Conservation (phyloP, 768 basidiomycete genomes). For the Amanita jacksonii region DNA sequence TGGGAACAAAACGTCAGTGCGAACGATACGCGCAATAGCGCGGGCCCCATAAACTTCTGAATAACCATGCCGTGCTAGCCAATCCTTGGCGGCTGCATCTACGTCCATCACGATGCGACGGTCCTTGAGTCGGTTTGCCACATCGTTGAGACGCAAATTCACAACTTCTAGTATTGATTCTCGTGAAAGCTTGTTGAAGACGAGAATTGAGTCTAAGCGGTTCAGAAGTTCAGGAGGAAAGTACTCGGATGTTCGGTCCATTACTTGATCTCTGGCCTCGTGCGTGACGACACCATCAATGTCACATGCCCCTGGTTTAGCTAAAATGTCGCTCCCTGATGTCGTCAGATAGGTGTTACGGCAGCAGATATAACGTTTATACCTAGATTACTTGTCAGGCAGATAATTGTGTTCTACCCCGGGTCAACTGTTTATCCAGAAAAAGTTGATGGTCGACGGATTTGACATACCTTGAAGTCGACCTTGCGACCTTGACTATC, state of each 20-base stretch:
- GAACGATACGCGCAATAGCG: conserved; percentile 79
- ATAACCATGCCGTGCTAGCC: conserved; percentile 72
- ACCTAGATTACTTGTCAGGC: conserved; percentile 83
- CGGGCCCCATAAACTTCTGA: conserved; percentile 83
- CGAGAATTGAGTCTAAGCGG: conserved; percentile 76
- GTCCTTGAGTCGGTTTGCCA: conserved; percentile 52
- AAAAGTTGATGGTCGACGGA: no score
- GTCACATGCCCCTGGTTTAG: conserved; percentile 52
- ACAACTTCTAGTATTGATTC: conserved; percentile 73
- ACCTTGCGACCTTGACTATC: conserved; percentile 90
- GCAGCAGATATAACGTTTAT: conserved; percentile 1
- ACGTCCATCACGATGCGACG: conserved; percentile 68
- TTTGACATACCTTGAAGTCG: conserved; percentile 64
- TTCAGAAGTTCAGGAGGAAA: conserved; percentile 91
- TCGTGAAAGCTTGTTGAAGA: conserved; percentile 85
- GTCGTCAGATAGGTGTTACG: neutral
- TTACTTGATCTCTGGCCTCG: conserved; percentile 54
- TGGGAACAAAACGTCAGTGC: conserved; percentile 74
- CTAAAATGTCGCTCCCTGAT: conserved; percentile 60
- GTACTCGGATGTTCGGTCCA: conserved; percentile 65
- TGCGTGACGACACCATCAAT: conserved; percentile 53
- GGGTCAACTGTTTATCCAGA: no score
- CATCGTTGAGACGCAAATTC: conserved; percentile 63
- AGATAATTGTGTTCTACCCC: conserved; percentile 90
- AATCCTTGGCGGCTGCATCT: conserved; percentile 46